These are phyloP conservation scores for Xylariales sp. DNA, from an alignment of 2,329 filamentous ascomycete species.

Conservation along the genomic window DNA sequence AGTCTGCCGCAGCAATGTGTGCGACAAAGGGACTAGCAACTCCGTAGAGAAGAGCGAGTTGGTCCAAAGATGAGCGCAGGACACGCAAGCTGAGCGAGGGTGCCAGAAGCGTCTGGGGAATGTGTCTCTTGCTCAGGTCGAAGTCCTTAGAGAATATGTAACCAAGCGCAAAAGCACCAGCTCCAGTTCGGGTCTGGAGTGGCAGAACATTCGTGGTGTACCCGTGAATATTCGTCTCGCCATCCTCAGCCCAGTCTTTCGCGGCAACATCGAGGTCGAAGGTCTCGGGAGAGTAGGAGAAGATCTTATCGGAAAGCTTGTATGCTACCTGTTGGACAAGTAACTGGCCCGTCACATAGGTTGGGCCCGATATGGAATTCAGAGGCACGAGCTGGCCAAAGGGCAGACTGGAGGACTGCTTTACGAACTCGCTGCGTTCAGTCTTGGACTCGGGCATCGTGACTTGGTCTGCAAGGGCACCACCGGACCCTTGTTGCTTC, in stretches of 20 bases:
- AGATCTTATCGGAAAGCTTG: slow-evolving; percentile 92
- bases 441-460: slow-evolving; percentile 25
- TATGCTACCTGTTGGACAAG: slow-evolving; percentile 96
- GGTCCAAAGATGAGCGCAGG: slow-evolving; percentile 80
- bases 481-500: slow-evolving; percentile 33
- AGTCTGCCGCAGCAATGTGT: slow-evolving; percentile 88
- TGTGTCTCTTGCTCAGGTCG: slow-evolving; percentile 81
- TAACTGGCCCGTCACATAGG: slow-evolving; percentile 88
- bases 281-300: slow-evolving; percentile 90
- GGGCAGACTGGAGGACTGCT: slow-evolving; percentile 48
- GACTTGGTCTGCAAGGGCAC: slow-evolving; percentile 26
- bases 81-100: slow-evolving; percentile 77
- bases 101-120: slow-evolving; percentile 86
- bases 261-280: slow-evolving; percentile 86
- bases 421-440: slow-evolving; percentile 30
- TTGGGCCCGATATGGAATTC: slow-evolving; percentile 71
- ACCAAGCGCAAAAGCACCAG: slow-evolving; percentile 84
- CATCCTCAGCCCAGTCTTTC: slow-evolving; percentile 66
- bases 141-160: slow-evolving; percentile 99
- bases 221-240: slow-evolving; percentile 76
- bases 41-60: slow-evolving; percentile 85
- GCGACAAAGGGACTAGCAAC: slow-evolving; percentile 90
- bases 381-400: slow-evolving; percentile 53
- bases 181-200: slow-evolving; percentile 83
- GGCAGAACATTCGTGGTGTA: slow-evolving; percentile 72